Evolutionary conservation across 1,139 yeast species (phyloP).

Genomic region (Debaryomyces sp.): DNA sequence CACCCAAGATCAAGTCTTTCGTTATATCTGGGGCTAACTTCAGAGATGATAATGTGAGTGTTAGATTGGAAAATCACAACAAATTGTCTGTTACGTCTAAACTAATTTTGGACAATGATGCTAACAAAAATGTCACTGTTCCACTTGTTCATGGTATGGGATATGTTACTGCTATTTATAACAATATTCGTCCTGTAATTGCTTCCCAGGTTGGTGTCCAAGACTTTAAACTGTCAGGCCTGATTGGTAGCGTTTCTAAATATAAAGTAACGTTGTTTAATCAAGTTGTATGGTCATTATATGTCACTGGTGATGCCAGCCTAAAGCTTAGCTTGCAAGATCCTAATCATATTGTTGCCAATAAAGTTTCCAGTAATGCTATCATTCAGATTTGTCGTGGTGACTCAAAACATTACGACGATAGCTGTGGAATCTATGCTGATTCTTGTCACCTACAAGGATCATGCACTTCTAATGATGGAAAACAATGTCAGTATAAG

Average conservation of each 20-base stretch:
- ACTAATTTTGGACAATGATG: conserved; percentile 17
- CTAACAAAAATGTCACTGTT: conserved; percentile 24
- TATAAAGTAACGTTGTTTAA: conserved; percentile 40
- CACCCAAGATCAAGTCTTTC: conserved; percentile 48
- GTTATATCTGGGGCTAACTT: conserved; percentile 39
- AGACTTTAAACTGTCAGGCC: conserved; percentile 24
- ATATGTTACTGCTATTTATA: conserved; percentile 62
- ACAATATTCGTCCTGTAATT: conserved; percentile 55
- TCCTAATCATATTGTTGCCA: conserved; percentile 55
- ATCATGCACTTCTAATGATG: conserved; percentile 17
- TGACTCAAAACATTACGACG: conserved; percentile 48
- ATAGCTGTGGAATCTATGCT: conserved; percentile 48
- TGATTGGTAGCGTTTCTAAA: conserved; percentile 24
- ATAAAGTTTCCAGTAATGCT: conserved; percentile 27
- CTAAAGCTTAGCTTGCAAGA: conserved; percentile 46
- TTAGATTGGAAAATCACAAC: conserved; percentile 30
- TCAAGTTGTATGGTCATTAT: conserved; percentile 46
- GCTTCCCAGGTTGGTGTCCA: conserved; percentile 68
- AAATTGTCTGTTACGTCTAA: conserved; percentile 39
- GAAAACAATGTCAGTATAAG: conserved; percentile 29
- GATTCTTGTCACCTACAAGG: conserved; percentile 28
- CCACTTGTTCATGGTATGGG: conserved; percentile 68
- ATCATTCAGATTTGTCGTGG: conserved; percentile 53
- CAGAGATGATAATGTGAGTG: conserved; percentile 19
- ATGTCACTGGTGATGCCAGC: conserved; percentile 31